Evolutionary conservation across 305 asterid genomes (phyloP).

Genomic region (Fraxinus sp.): DNA sequence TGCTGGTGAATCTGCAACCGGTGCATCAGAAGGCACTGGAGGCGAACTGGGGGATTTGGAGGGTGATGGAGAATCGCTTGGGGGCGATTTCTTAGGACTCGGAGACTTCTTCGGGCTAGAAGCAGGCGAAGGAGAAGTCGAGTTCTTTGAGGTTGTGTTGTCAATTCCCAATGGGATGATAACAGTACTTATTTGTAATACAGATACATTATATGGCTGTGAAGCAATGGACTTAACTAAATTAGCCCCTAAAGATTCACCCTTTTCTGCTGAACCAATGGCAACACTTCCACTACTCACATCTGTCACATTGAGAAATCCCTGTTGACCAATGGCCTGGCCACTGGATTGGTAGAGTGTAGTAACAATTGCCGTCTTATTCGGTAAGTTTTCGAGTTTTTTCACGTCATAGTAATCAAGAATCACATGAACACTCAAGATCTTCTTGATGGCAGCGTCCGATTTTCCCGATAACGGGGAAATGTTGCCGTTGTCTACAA

Average conservation of each 20-base stretch:
- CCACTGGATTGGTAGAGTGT: constrained; percentile 61
- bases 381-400: constrained; percentile 34
- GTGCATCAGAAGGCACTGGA: constrained; percentile 5
- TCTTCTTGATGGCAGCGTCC: constrained; percentile 18
- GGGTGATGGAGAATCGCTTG: neutral
- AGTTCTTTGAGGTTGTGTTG: neutral
- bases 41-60: constrained; percentile 17
- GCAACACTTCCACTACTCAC: constrained; percentile 14
- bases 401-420: constrained; percentile 55
- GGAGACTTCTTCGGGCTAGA: constrained; percentile 24
- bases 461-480: constrained; percentile 39
- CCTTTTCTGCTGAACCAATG: constrained; percentile 45
- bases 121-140: constrained; percentile 23
- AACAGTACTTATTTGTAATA: constrained; percentile 42
- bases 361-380: constrained; percentile 32
- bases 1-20: constrained; percentile 16
- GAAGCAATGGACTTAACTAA: constrained; percentile 38
- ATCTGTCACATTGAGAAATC: constrained; percentile 44
- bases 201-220: constrained; percentile 43
- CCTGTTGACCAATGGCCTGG: constrained; percentile 45
- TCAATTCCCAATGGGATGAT: constrained; percentile 43
- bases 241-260: constrained; percentile 32
- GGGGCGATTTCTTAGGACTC: neutral
- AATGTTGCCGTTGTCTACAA: constrained; percentile 42
- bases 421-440: constrained; percentile 52